Conservation (phyloP, 352 stramenopile species). For the Phytophthora crassamura region DNA sequence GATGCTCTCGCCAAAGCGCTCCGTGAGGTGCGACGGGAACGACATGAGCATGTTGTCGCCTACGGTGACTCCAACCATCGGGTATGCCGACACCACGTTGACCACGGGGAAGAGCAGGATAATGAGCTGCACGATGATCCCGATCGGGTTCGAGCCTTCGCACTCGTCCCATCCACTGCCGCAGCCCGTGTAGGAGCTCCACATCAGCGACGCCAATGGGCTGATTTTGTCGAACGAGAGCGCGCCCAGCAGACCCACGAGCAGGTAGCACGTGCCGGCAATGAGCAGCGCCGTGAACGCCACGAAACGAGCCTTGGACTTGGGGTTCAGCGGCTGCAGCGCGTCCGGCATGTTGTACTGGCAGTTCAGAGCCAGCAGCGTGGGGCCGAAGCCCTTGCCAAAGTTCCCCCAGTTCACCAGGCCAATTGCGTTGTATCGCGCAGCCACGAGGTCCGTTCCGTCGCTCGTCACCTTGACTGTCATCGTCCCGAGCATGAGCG, state of each 20-base stretch:
- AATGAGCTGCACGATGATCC: conserved; percentile 73
- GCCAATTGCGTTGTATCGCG: conserved; percentile 56
- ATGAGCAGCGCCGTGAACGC: conserved; percentile 72
- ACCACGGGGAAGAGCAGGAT: conserved; percentile 87
- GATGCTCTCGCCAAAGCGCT: conserved; percentile 47
- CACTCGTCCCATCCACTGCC: conserved; percentile 80
- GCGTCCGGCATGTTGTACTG: conserved; percentile 90
- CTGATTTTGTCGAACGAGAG: conserved; percentile 85
- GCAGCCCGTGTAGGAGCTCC: conserved; percentile 80
- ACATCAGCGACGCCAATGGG: conserved; percentile 81
- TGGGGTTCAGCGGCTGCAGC: conserved; percentile 79
- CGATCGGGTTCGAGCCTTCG: conserved; percentile 50
- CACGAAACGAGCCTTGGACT: conserved; percentile 65
- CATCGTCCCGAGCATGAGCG: conserved; percentile 84
- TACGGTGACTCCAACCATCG: conserved; percentile 85
- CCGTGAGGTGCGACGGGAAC: conserved; percentile 67
- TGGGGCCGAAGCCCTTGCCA: conserved; percentile 81
- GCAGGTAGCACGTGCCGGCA: conserved; percentile 73
- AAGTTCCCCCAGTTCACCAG: conserved; percentile 84
- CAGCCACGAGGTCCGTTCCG: conserved; percentile 44
- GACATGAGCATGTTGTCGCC: conserved; percentile 90
- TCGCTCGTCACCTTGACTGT: conserved; percentile 73
- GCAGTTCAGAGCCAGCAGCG: conserved; percentile 86
- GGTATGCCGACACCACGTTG: conserved; percentile 86
- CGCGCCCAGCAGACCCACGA: conserved; percentile 75